Percentiles rank a stretch among this genome's conserved stretches.
Conservation (phyloP, 306 rosid species). For the Arachis hypogaea region DNA sequence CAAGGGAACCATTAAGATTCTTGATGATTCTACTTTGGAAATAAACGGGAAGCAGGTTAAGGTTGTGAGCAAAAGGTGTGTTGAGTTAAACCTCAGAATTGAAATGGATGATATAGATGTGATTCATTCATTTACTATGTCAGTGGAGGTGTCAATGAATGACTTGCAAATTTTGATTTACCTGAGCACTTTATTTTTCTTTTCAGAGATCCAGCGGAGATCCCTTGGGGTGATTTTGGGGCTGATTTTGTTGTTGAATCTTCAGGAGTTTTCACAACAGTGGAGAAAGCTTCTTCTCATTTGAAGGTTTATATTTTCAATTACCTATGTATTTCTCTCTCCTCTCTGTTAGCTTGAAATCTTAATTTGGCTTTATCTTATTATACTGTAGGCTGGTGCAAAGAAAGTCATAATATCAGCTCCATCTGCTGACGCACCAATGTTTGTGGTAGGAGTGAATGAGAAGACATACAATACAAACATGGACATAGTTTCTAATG, state of each 20-base stretch:
- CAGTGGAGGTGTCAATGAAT: background rate
- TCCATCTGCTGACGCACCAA: slow-evolving; percentile 99
- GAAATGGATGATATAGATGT: slow-evolving; percentile 15
- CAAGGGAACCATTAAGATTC: slow-evolving; percentile 66
- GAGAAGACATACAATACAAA: slow-evolving; percentile 73
- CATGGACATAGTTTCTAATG: slow-evolving; percentile 95
- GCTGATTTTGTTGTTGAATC: slow-evolving; percentile 91
- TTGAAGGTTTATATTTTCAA: slow-evolving; percentile 57
- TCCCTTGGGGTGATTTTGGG: slow-evolving; percentile 93
- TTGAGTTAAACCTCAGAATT: slow-evolving; percentile 24
- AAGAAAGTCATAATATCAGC: slow-evolving; percentile 94
- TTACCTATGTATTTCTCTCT: slow-evolving; percentile 29
- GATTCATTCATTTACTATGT: slow-evolving; percentile 12
- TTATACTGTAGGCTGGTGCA: slow-evolving; percentile 82
- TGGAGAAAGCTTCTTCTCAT: slow-evolving; percentile 82
- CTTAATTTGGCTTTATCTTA: slow-evolving; percentile 34
- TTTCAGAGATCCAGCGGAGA: slow-evolving; percentile 88
- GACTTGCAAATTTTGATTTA: slow-evolving; percentile 23
- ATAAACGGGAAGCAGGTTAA: slow-evolving; percentile 84
- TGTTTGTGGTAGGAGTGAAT: slow-evolving; percentile 97
- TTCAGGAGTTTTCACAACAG: slow-evolving; percentile 89
- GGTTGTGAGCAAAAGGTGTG: slow-evolving; percentile 78
- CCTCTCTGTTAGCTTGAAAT: background rate
- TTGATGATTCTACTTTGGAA: slow-evolving; percentile 78
- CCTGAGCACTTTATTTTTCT: slow-evolving; percentile 12